Base-by-base conservation (phyloP, 768 basidiomycete genomes). In the Chlorophyllum brunneum region DNA sequence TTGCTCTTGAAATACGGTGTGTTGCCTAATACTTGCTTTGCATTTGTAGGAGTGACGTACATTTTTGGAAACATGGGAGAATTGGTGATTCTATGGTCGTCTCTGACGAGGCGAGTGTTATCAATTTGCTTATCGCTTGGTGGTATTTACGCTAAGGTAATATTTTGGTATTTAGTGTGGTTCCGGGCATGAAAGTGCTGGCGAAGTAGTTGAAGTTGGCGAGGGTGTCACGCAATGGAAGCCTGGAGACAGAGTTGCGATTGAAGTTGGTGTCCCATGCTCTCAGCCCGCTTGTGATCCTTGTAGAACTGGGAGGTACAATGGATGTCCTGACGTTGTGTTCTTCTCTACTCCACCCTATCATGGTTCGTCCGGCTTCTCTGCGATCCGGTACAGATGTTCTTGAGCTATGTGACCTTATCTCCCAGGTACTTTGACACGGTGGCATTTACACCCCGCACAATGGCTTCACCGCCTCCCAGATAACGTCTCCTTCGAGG, bases 271-370 rank as follows among this genome's bases (percentile, higher is more conserved):
- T n/a, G 76, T 86, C 1, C 84, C 83, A 8, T 86, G 83, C 60
- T 83, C 80, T 26, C 76, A 79, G 54, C 75, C 82, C 18, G 66
- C 78, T 29, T 86, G 84, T 58, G 77, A 81, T 49, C 74, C 76
- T 18, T 86, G 84, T 61, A 76, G 81, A 39, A 76, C 73, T n/a
- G 83, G 82, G 30, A 70, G 77, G 49, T 85, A 85, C 63, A 86
- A 86, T 48, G 82, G 77, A 30, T 86, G 84, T 53, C 74, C 74
- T 7, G 67, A 73, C 53, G 74, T 77, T 5, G 83, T 85, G 29
- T 86, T 86, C 67, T 83, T 86, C 63, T 86, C 84, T 9, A 85
- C 84, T 1, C 84, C 84, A 18, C 84, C 84, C 4, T 84, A 72
- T 67, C 83, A 85, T 54, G 83, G 83, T 81, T 54, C 27, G 65